Conservation (phyloP, 2,329 filamentous ascomycete species). For the Triangularia verruculosa region DNA sequence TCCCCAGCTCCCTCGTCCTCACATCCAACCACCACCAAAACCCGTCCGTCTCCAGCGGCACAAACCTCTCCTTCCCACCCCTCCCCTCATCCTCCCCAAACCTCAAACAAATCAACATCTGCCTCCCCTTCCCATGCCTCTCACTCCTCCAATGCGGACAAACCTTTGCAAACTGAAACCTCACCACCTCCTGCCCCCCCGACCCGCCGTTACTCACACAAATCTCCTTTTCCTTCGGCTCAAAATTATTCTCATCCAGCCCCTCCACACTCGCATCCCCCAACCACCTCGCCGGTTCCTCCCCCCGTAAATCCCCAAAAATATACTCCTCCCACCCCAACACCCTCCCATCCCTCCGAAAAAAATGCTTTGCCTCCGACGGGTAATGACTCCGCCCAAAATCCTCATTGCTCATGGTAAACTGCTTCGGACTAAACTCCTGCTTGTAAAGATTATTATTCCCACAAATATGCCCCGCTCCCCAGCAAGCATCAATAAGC, state of each 20-base stretch:
- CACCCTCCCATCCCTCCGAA: slow-evolving; percentile 66
- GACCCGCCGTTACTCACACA: slow-evolving; percentile 53
- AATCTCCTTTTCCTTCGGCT: slow-evolving; percentile 59
- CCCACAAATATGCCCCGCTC: slow-evolving; percentile 64
- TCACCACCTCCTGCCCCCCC: slow-evolving; percentile 47
- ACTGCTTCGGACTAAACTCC: slow-evolving; percentile 62
- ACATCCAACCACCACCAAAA: slow-evolving; percentile 82
- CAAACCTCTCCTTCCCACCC: slow-evolving; percentile 63
- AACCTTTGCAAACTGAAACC: slow-evolving; percentile 76
- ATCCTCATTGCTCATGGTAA: slow-evolving; percentile 65
- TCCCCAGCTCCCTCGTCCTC: slow-evolving; percentile 60
- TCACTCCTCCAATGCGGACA: slow-evolving; percentile 83
- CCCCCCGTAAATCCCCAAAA: slow-evolving; percentile 51
- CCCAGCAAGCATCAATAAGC: slow-evolving; percentile 89
- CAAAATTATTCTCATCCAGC: slow-evolving; percentile 56
- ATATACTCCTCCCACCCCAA: slow-evolving; percentile 82
- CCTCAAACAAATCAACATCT: slow-evolving; percentile 67
- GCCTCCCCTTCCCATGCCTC: slow-evolving; percentile 63
- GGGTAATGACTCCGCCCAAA: slow-evolving; percentile 85
- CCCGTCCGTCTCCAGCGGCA: slow-evolving; percentile 74
- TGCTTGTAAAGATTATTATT: slow-evolving; percentile 59
- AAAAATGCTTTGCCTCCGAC: slow-evolving; percentile 63
- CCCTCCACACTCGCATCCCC: slow-evolving; percentile 48
- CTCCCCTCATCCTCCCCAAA: slow-evolving; percentile 57
- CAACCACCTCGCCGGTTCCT: slow-evolving; percentile 48